Conservation (phyloP, 352 stramenopile genomes). For the Phytopythium chamaehyphon region DNA sequence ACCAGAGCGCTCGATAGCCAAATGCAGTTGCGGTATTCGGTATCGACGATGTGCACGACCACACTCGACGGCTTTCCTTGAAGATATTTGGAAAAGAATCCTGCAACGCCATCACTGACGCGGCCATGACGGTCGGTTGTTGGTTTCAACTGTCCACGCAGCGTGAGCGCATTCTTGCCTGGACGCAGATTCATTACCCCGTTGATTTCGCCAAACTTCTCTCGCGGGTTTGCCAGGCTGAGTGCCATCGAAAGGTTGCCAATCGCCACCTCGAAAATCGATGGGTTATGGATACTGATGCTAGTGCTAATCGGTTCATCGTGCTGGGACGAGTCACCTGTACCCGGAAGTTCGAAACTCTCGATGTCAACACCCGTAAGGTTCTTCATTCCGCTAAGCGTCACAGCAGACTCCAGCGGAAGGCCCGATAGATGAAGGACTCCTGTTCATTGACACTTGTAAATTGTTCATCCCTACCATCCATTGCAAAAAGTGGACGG, state of each 20-base stretch:
- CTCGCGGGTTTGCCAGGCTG: conserved; percentile 20
- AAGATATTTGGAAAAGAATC: conserved; percentile 73
- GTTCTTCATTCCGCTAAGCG: conserved; percentile 57
- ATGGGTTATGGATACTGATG: conserved; percentile 71
- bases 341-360: conserved; percentile 53
- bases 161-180: conserved; percentile 41
- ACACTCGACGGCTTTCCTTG: conserved; percentile 50
- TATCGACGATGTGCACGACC: conserved; percentile 40
- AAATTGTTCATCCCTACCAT: background rate
- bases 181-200: conserved; percentile 54
- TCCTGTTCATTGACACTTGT: conserved; percentile 22
- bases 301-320: conserved; percentile 52
- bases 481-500: background rate
- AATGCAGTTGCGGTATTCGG: conserved; percentile 45
- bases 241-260: conserved; percentile 56
- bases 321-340: conserved; percentile 18
- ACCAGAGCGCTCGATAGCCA: conserved; percentile 65
- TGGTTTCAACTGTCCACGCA: conserved; percentile 49
- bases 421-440: conserved; percentile 41
- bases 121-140: conserved; percentile 28
- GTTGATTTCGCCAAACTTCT: conserved; percentile 43
- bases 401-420: conserved; percentile 37
- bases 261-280: conserved; percentile 63
- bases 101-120: conserved; percentile 43
- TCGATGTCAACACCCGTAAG: conserved; percentile 59